These are phyloP conservation scores for Zymoseptoria crescenta DNA, from an alignment of 2,329 filamentous ascomycete genomes.

Conservation along the genomic window DNA sequence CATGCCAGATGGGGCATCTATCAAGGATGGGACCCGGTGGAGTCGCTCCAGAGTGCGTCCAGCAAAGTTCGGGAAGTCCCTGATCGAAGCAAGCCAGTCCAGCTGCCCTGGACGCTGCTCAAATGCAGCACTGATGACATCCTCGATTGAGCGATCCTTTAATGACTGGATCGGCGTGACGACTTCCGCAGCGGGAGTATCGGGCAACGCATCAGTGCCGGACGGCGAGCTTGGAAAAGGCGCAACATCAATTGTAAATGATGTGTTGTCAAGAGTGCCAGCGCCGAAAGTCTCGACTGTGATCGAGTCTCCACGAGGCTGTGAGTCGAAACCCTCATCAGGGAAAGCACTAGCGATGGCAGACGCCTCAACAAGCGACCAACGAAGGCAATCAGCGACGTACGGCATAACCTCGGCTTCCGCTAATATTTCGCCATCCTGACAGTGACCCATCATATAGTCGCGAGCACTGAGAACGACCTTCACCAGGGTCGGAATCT, in stretches of 20 bases:
- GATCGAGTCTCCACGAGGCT: too few species aligned
- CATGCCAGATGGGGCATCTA: neutral
- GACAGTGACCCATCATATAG: too few species aligned
- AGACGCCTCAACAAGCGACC: too few species aligned
- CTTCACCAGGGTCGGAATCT: neutral
- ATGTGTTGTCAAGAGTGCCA: too few species aligned
- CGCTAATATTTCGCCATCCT: too few species aligned
- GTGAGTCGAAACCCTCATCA: too few species aligned
- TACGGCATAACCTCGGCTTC: too few species aligned
- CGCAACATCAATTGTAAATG: too few species aligned
- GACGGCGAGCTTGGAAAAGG: too few species aligned
- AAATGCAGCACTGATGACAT: slow-evolving; percentile 1
- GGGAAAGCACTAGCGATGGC: too few species aligned
- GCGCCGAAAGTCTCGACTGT: too few species aligned
- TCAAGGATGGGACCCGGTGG: neutral
- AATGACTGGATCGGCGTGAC: neutral
- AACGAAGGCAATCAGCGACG: too few species aligned
- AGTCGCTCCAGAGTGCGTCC: neutral
- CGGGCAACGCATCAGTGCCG: neutral
- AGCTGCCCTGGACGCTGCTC: neutral
- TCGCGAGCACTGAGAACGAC: neutral
- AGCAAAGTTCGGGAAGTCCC: slow-evolving; percentile 1
- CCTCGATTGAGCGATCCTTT: neutral
- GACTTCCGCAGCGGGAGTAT: neutral
- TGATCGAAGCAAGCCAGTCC: slow-evolving; percentile 1